Conservation (phyloP, 2,329 filamentous ascomycete genomes). For the Fusarium miscanthi region DNA sequence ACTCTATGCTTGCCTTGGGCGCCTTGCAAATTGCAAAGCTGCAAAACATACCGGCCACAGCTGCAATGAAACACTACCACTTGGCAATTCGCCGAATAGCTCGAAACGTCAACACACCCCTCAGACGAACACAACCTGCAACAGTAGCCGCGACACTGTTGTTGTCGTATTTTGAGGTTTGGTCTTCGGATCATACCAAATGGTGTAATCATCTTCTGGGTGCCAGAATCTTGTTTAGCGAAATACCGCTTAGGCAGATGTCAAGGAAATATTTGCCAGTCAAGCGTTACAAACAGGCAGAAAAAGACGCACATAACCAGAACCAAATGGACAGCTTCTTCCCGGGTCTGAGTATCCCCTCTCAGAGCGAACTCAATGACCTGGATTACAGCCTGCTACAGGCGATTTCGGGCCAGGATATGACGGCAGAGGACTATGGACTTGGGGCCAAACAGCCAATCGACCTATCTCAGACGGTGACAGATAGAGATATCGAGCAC, state of each 20-base stretch:
- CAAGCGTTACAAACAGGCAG: constrained; percentile 57
- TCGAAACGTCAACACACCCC: constrained; percentile 76
- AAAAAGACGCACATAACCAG: constrained; percentile 52
- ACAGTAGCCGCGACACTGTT: constrained; percentile 90
- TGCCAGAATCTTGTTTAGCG: constrained; percentile 81
- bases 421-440: constrained; percentile 54
- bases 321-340: constrained; percentile 47
- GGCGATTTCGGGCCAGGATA: constrained; percentile 54
- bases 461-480: constrained; percentile 46
- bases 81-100: constrained; percentile 83
- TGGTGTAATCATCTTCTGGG: constrained; percentile 95
- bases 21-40: constrained; percentile 90
- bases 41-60: constrained; percentile 77
- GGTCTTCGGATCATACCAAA: constrained; percentile 92
- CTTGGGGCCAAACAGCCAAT: constrained; percentile 46
- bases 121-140: constrained; percentile 77
- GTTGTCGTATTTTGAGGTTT: constrained; percentile 92
- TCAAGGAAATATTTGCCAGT: constrained; percentile 76
- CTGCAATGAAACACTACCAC: constrained; percentile 92
- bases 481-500: constrained; percentile 76
- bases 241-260: constrained; percentile 82
- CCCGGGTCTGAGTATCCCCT: constrained; percentile 36
- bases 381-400: constrained; percentile 57
- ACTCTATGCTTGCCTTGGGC: constrained; percentile 88
- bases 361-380: constrained; percentile 48